These are phyloP conservation scores for Linum lewisii DNA, from an alignment of 345 rosid species.

Conservation along the genomic window DNA sequence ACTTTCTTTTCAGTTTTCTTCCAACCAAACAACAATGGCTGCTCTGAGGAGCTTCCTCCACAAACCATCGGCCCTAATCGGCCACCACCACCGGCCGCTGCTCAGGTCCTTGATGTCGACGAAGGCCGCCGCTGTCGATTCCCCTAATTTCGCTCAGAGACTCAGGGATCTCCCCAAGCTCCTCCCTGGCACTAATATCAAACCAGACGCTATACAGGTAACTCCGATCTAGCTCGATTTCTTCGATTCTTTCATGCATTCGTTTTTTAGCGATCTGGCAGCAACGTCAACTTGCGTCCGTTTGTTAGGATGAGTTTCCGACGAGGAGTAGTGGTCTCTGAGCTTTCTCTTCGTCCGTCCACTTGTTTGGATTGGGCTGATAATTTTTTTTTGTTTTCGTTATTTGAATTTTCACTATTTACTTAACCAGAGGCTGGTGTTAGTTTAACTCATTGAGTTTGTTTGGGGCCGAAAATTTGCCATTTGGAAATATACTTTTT, in stretches of 20 bases:
- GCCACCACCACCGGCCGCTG: not conserved
- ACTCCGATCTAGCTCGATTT: not conserved
- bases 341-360: too few species aligned
- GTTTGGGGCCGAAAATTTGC: not conserved
- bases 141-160: slow-evolving; percentile 49
- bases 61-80: slow-evolving; percentile 27
- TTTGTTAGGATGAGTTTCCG: too few species aligned
- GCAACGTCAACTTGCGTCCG: too few species aligned
- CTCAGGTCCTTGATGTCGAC: slow-evolving; percentile 38
- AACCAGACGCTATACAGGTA: slow-evolving; percentile 56
- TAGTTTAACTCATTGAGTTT: not conserved
- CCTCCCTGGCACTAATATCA: slow-evolving; percentile 55
- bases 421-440: not conserved
- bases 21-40: slow-evolving; percentile 34
- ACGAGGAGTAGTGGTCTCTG: not conserved
- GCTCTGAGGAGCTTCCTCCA: slow-evolving; percentile 29
- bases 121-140: slow-evolving; percentile 21
- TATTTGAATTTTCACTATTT: not conserved
- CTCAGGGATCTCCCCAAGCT: slow-evolving; percentile 66
- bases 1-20: too few species aligned
- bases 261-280: not conserved
- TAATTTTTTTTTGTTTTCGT: not conserved
- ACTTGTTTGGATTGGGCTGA: not conserved
- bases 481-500: too few species aligned
- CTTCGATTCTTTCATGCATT: slow-evolving; percentile 4